phyloP scores from a whole-genome alignment of 805 yeast genomes.

The Starmerella riodocensis region DNA sequence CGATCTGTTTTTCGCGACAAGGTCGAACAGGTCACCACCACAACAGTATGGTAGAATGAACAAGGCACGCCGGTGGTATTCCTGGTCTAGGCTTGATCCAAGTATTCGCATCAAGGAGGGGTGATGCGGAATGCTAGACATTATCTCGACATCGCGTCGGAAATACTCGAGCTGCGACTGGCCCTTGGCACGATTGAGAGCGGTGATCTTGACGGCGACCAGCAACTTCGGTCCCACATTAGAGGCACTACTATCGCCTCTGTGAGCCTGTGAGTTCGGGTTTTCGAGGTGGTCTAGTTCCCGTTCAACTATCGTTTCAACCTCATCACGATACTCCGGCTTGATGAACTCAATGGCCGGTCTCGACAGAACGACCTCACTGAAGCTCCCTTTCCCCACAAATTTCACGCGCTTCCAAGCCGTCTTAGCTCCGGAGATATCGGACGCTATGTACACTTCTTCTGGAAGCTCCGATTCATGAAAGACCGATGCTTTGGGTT shows the following conservation, averaged over 20 bases:
- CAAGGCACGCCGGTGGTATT: conserved; percentile 23
- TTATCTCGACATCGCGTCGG: conserved; percentile 59
- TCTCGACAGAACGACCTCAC: conserved; percentile 29
- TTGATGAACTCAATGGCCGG: conserved; percentile 26
- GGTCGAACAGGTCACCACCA: conserved; percentile 77
- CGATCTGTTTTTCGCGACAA: conserved; percentile 36
- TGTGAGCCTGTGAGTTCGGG: not conserved
- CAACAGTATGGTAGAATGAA: conserved; percentile 62
- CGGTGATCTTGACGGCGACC: conserved; percentile 63
- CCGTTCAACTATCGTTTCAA: not conserved
- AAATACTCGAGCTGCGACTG: conserved; percentile 48
- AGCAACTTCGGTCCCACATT: conserved; percentile 13
- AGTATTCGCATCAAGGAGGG: conserved; percentile 56
- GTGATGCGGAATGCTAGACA: conserved; percentile 37
- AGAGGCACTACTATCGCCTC: not conserved
- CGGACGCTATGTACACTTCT: conserved; percentile 17
- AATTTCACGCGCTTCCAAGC: conserved; percentile 20
- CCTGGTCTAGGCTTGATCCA: conserved; percentile 29
- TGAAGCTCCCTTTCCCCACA: conserved; percentile 33
- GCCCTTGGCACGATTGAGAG: conserved; percentile 31
- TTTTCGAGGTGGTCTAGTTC: conserved; percentile 7
- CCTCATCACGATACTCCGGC: conserved; percentile 20
- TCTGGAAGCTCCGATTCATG: conserved; percentile 12
- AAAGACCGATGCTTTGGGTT: conserved; percentile 6
- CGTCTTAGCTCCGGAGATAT: conserved; percentile 4